Conservation (phyloP, 257 asterid species). For the Henckelia pumila region DNA sequence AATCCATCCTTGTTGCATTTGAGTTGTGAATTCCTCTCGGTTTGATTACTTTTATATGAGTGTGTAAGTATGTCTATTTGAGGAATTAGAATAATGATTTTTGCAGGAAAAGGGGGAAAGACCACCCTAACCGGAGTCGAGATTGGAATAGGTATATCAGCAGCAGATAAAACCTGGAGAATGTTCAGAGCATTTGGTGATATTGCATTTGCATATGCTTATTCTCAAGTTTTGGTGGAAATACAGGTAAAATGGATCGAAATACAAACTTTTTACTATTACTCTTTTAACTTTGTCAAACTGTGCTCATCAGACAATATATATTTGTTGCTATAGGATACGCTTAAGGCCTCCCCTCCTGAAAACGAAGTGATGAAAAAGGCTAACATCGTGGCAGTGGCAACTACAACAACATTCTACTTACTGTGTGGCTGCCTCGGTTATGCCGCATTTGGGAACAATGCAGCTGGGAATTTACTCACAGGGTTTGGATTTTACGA, state of each 20-base stretch:
- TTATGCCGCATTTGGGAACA: conserved; percentile 66
- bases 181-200: conserved; percentile 65
- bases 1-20: too few species aligned
- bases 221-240: conserved; percentile 59
- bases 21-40: background rate
- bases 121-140: conserved; percentile 53
- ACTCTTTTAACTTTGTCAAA: too few species aligned
- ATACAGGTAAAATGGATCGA: conserved; percentile 47
- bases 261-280: too few species aligned
- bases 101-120: conserved; percentile 40
- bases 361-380: conserved; percentile 67
- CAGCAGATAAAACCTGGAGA: conserved; percentile 65
- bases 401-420: conserved; percentile 54
- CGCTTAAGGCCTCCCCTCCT: conserved; percentile 50
- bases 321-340: conserved; percentile 34
- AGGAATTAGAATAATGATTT: background rate
- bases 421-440: conserved; percentile 72
- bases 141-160: conserved; percentile 42
- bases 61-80: background rate
- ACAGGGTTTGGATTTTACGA: conserved; percentile 69
- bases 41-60: background rate
- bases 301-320: background rate
- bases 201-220: conserved; percentile 69
- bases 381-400: conserved; percentile 44
- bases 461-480: conserved; percentile 58